phyloP scores from a whole-genome alignment of 768 basidiomycete genomes.

The Tulasnella calospora region DNA sequence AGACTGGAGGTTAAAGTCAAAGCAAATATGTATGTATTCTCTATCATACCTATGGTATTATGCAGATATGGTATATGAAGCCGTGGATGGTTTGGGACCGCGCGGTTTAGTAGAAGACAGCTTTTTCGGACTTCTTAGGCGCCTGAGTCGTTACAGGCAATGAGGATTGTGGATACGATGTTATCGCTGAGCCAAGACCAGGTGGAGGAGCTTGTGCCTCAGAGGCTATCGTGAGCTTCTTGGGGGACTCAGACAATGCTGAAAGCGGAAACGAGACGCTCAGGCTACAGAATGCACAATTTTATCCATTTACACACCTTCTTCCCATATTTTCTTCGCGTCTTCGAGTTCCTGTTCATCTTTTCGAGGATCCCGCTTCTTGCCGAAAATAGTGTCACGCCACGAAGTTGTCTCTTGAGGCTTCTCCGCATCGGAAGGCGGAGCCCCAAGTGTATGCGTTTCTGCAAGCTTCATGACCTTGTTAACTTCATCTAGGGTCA shows the following conservation, averaged over 20 bases:
- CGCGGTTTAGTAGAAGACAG: not conserved
- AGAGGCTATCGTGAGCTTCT: not conserved
- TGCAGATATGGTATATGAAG: not conserved
- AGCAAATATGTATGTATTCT: not conserved
- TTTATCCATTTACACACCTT: not conserved
- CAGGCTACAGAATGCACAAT: not conserved
- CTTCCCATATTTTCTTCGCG: not conserved
- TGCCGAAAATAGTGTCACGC: conserved; percentile 13
- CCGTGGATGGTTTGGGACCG: not conserved
- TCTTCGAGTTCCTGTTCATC: not conserved
- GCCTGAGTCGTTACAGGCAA: not conserved
- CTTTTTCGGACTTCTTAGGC: not conserved
- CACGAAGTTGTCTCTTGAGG: conserved; percentile 3
- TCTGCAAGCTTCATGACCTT: not conserved
- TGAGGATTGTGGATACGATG: not conserved
- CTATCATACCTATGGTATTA: not conserved
- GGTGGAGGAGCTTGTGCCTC: not conserved
- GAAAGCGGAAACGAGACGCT: too few species aligned
- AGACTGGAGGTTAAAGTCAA: not conserved
- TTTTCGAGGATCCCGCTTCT: conserved; percentile 7
- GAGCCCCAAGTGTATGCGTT: not conserved
- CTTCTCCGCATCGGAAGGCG: not conserved
- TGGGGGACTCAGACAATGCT: not conserved
- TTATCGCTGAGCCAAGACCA: not conserved
- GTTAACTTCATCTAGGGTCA: not conserved